phyloP scores from a whole-genome alignment of 2,329 filamentous ascomycete species.

The Fusarium mangiferae region DNA sequence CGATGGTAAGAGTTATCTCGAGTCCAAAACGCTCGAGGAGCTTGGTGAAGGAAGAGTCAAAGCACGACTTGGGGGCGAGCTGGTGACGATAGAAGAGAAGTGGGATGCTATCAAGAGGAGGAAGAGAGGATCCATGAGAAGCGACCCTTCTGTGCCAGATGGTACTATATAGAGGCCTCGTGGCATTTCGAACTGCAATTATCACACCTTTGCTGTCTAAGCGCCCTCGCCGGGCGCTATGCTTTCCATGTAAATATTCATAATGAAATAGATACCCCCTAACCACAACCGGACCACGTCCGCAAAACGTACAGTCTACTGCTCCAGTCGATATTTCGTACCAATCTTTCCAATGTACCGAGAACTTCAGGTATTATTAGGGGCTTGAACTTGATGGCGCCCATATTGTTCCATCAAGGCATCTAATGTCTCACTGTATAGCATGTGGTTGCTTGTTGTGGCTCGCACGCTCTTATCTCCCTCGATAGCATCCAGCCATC shows the following conservation, averaged over 20 bases:
- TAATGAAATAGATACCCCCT: constrained; percentile 13
- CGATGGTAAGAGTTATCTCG: constrained; percentile 51
- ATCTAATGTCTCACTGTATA: constrained; percentile 68
- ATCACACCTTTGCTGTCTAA: not conserved
- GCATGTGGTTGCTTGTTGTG: constrained; percentile 71
- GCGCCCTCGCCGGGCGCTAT: constrained; percentile 1
- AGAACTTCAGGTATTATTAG: not conserved
- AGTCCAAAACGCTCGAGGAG: constrained; percentile 61
- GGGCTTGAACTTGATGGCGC: not conserved
- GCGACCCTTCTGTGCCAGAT: constrained; percentile 40
- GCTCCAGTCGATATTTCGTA: not conserved
- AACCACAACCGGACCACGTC: not conserved
- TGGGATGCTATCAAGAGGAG: constrained; percentile 52
- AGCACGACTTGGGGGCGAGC: constrained; percentile 56
- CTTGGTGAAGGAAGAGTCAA: constrained; percentile 60
- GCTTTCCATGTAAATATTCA: constrained; percentile 1
- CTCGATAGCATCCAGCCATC: constrained; percentile 78
- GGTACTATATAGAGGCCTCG: constrained; percentile 20
- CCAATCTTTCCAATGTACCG: not conserved
- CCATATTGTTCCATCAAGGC: constrained; percentile 50
- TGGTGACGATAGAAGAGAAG: constrained; percentile 57
- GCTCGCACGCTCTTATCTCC: constrained; percentile 68
- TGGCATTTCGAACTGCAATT: not conserved
- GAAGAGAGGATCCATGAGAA: constrained; percentile 39
- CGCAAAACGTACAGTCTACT: not conserved